A percentile compares a stretch with the other conserved stretches of the same genome.
These are phyloP conservation scores for Hymenoscyphus linearis DNA, from an alignment of 2,329 filamentous ascomycete genomes.

Conservation along the genomic window DNA sequence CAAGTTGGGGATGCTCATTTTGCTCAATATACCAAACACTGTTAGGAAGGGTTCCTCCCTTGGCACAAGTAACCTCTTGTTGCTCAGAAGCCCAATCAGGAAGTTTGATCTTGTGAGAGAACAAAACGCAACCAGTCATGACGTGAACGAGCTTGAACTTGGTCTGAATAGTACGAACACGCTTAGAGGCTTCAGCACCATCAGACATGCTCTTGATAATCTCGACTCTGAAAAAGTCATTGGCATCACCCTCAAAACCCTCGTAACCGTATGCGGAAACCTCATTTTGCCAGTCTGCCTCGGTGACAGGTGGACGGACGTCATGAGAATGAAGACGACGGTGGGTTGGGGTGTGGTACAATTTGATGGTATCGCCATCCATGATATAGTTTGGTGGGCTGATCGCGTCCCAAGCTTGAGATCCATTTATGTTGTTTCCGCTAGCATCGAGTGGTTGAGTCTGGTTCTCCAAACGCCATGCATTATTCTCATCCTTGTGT, in stretches of 20 bases:
- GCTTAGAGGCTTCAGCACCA: slow-evolving; percentile 70
- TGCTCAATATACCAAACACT: slow-evolving; percentile 95
- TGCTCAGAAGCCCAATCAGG: slow-evolving; percentile 98
- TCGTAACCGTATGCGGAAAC: slow-evolving; percentile 97
- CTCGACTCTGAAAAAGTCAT: slow-evolving; percentile 91
- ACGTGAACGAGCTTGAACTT: slow-evolving; percentile 94
- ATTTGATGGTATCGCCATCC: slow-evolving; percentile 72
- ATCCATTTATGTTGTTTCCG: slow-evolving; percentile 73
- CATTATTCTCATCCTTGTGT: slow-evolving; percentile 98
- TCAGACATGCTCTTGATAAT: slow-evolving; percentile 89
- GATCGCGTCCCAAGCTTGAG: slow-evolving; percentile 75
- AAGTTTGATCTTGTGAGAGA: slow-evolving; percentile 98
- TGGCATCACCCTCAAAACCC: slow-evolving; percentile 93
- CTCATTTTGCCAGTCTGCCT: slow-evolving; percentile 93
- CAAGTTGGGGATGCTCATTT: slow-evolving; percentile 77
- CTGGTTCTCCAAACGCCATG: slow-evolving; percentile 92
- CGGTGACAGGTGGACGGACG: slow-evolving; percentile 77
- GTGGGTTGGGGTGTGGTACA: slow-evolving; percentile 80
- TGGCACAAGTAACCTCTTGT: slow-evolving; percentile 97
- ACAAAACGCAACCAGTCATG: slow-evolving; percentile 94
- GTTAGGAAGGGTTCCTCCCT: slow-evolving; percentile 86
- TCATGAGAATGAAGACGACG: slow-evolving; percentile 95
- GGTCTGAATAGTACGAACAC: slow-evolving; percentile 87
- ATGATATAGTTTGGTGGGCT: slow-evolving; percentile 62
- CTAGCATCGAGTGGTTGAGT: slow-evolving; percentile 79